phyloP scores from a whole-genome alignment of 192 early-diverging fungal species.

The Linnemannia elongata region DNA sequence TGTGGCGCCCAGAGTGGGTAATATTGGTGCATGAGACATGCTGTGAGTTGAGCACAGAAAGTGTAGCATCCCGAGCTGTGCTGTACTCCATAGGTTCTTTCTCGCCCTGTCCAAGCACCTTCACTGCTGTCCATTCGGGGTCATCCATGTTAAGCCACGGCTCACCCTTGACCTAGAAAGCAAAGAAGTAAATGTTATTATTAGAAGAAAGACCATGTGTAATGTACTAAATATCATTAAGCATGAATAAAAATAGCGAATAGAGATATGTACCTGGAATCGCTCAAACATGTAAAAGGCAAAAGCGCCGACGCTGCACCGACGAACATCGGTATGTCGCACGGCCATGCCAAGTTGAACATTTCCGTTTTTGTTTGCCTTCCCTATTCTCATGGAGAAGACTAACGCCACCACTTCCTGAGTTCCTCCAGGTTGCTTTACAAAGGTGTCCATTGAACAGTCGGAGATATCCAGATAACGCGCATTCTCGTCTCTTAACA shows the following conservation, averaged over 20 bases:
- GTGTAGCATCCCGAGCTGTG: background rate
- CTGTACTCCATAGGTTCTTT: background rate
- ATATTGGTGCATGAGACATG: background rate
- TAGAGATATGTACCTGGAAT: background rate
- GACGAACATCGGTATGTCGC: constrained; percentile 1
- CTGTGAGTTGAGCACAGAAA: background rate
- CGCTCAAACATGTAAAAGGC: constrained; percentile 3
- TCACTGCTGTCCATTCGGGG: background rate
- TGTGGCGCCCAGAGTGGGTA: constrained; percentile 9
- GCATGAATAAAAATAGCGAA: background rate
- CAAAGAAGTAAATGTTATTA: background rate
- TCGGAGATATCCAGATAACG: background rate
- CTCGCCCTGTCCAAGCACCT: background rate
- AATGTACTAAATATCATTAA: background rate
- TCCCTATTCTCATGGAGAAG: background rate
- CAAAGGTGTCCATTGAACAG: background rate
- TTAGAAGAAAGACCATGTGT: background rate
- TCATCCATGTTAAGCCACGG: background rate
- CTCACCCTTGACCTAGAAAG: background rate
- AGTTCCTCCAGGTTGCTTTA: background rate
- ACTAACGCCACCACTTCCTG: background rate
- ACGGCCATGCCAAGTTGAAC: background rate
- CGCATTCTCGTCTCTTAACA: background rate
- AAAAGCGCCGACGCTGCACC: constrained; percentile 8
- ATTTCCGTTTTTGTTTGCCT: background rate